Evolutionary conservation across 768 basidiomycete species (phyloP), one percentile per base, ranked within the genome.

Genomic region (Termitomyces sp.): DNA sequence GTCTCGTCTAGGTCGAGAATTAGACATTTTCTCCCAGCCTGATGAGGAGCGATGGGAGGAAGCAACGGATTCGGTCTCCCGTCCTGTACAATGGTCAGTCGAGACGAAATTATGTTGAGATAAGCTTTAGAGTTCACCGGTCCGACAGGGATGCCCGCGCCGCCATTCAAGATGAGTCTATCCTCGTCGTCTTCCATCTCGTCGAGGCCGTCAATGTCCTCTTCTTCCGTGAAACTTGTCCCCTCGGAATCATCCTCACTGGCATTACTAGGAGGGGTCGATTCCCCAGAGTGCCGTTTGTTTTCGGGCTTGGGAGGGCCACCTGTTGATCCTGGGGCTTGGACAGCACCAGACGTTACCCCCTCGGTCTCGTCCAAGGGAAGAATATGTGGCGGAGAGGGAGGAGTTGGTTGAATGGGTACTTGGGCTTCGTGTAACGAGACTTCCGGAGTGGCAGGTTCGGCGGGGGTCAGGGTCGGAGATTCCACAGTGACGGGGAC

Each of bases 1-100:
- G 97, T 99, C 74, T 99, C 96, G 64, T 99, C 96, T 42, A 99
- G 80, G 74, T 99, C 97, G 26, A 99, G 82, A 44, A 98, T 94
- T 12, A 98, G 81, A 66, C 97, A 98, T 75, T 99, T 99, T 57
- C 94, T 78, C 32, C 96, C 96, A 33, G 75, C 81, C 65, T 96
- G 90, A 18, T 89, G 85, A 12, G 87, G 83, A 4, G 84, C 76
- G 60, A 98, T 77, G 26, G 92, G 90, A 14, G 93, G 94, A 7
- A 99, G 72, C n/a, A 99, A 76, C 5, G 96, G 96, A 59, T 83
- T 81, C 13, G 93, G 92, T 22, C 80, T 69, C 13, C 96, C 96
- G 66, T 99, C 92, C 92, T 96, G 22, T 47, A 44, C 53, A 58
- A 42, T 16, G 24, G 44, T 59, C 45, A 63, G 58, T 26, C 48